These are phyloP conservation scores for Carallia pectinifolia DNA, from an alignment of 345 rosid species.

Conservation along the genomic window DNA sequence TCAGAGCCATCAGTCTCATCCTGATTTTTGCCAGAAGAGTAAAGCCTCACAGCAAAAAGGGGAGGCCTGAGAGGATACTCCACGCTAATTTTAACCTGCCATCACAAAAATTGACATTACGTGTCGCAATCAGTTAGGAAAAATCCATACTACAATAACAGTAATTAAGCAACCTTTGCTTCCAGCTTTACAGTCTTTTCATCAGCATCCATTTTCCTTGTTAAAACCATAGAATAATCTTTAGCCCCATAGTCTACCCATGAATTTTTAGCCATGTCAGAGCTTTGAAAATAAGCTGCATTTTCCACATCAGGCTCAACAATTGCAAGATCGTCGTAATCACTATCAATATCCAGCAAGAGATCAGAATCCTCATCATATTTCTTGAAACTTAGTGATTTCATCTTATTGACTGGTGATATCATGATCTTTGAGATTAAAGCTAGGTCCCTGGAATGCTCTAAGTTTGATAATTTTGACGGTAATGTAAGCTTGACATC, in stretches of 20 bases:
- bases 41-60: conserved; percentile 53
- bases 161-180: conserved; percentile 58
- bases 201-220: conserved; percentile 44
- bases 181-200: conserved; percentile 54
- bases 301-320: conserved; percentile 44
- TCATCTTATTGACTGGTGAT: conserved; percentile 56
- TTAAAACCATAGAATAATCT: conserved; percentile 64
- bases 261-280: conserved; percentile 42
- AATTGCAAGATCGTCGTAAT: conserved; percentile 58
- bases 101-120: conserved; percentile 18
- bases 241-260: conserved; percentile 71
- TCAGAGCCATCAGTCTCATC: conserved; percentile 33
- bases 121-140: conserved; percentile 8
- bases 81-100: conserved; percentile 69
- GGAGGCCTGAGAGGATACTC: conserved; percentile 96
- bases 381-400: conserved; percentile 67
- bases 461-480: conserved; percentile 43
- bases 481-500: conserved; percentile 39
- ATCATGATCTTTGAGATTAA: conserved; percentile 73
- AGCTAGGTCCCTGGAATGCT: conserved; percentile 66
- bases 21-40: conserved; percentile 33
- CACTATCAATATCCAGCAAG: conserved; percentile 73
- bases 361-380: conserved; percentile 68
- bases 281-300: conserved; percentile 25
- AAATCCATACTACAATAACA: conserved; percentile 10